A percentile compares a stretch with the other conserved stretches of the same genome.
These are phyloP conservation scores for Cetradonia linearis DNA, from an alignment of 495 filamentous ascomycete genomes.

Conservation along the genomic window DNA sequence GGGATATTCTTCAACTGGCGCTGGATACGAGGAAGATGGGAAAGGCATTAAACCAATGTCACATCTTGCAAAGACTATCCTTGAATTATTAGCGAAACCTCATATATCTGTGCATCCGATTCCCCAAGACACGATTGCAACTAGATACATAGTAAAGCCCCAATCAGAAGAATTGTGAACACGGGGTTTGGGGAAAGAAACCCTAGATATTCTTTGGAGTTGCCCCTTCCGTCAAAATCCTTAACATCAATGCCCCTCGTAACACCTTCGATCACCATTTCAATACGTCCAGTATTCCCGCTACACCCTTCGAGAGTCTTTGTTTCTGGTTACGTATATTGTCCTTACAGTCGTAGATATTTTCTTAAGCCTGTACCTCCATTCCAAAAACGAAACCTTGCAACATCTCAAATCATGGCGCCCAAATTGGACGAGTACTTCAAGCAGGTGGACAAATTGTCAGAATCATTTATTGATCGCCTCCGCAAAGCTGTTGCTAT, in stretches of 20 bases:
- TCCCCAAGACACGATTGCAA: not conserved
- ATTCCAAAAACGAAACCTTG: conserved; percentile 1
- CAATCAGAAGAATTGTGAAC: not conserved
- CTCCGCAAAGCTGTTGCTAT: conserved; percentile 89
- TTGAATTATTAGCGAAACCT: not conserved
- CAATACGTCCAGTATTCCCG: not conserved
- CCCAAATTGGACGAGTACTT: conserved; percentile 76
- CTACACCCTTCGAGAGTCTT: not conserved
- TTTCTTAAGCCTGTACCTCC: not conserved
- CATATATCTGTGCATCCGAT: not conserved
- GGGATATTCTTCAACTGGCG: not conserved
- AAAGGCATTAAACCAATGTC: not conserved
- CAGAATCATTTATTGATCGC: conserved; percentile 80
- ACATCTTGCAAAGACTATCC: too few species aligned
- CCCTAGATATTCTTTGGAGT: not conserved
- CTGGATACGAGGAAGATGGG: not conserved
- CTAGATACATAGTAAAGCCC: too few species aligned
- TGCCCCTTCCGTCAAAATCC: not conserved
- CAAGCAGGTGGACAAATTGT: conserved; percentile 73
- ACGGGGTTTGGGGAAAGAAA: not conserved
- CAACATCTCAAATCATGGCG: conserved; percentile 52
- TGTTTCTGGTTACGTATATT: too few species aligned
- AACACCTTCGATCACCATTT: not conserved
- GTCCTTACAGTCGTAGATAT: not conserved
- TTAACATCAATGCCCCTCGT: not conserved